Evolutionary conservation across 2,329 filamentous ascomycete species (phyloP).

Genomic region (Fusarium brachygibbosum): DNA sequence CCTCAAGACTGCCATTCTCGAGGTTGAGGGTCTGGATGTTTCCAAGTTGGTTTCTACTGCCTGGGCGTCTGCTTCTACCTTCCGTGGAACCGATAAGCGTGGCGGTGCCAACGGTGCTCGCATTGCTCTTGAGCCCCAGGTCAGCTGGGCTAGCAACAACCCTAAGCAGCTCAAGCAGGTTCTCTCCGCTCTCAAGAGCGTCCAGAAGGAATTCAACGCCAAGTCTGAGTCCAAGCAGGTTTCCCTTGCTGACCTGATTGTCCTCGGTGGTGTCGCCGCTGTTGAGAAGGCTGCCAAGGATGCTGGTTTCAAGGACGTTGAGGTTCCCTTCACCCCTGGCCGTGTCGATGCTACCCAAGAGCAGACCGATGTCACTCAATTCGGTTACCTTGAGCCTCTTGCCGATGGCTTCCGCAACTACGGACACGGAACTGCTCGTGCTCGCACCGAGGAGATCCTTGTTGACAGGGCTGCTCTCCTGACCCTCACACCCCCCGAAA

Average conservation of each 20-base stretch:
- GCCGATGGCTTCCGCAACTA: constrained; percentile 88
- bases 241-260: constrained; percentile 83
- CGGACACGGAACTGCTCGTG: constrained; percentile 71
- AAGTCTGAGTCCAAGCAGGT: constrained; percentile 71
- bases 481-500: constrained; percentile 76
- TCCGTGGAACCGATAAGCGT: constrained; percentile 83
- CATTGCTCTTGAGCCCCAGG: constrained; percentile 79
- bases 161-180: constrained; percentile 74
- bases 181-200: constrained; percentile 69
- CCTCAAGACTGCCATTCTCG: constrained; percentile 78
- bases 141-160: constrained; percentile 81
- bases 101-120: constrained; percentile 85
- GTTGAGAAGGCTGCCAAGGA: constrained; percentile 76
- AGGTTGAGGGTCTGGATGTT: constrained; percentile 67
- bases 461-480: constrained; percentile 80
- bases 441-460: constrained; percentile 76
- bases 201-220: constrained; percentile 77
- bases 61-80: constrained; percentile 78
- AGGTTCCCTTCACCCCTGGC: constrained; percentile 80
- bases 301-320: constrained; percentile 59
- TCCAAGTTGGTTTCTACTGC: constrained; percentile 74
- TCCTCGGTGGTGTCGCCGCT: constrained; percentile 78
- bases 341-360: constrained; percentile 79
- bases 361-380: constrained; percentile 76
- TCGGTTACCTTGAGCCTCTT: constrained; percentile 74